Evolutionary conservation across 352 stramenopile genomes (phyloP).

Genomic region (Phytophthora nicotianae): DNA sequence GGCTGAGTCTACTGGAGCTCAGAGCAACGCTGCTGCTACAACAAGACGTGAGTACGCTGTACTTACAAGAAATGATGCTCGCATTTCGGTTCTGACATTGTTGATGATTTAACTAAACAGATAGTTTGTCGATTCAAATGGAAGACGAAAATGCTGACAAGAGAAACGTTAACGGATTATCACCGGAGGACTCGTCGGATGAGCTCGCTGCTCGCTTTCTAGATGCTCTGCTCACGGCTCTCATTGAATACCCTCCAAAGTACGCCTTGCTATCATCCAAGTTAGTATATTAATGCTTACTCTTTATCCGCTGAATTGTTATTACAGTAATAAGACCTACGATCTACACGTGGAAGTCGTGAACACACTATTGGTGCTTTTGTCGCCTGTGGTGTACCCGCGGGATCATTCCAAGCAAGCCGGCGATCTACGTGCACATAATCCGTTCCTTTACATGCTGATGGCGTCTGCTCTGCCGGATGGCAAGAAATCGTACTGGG

Average conservation of each 20-base stretch:
- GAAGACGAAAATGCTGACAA: conserved; percentile 15
- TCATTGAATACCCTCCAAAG: conserved; percentile 70
- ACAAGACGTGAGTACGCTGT: conserved; percentile 22
- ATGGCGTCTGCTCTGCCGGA: conserved; percentile 43
- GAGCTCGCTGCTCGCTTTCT: conserved; percentile 73
- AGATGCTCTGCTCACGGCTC: conserved; percentile 56
- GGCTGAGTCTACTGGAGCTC: conserved; percentile 6
- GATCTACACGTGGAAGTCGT: conserved; percentile 81
- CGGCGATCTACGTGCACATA: conserved; percentile 49
- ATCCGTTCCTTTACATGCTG: conserved; percentile 74
- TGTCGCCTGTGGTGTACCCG: conserved; percentile 68
- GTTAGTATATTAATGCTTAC: conserved; percentile 1
- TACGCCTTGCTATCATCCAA: conserved; percentile 31
- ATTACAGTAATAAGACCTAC: conserved; percentile 47
- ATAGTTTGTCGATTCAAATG: conserved; percentile 42
- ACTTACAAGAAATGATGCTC: background rate
- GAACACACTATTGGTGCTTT: conserved; percentile 72
- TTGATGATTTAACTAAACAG: conserved; percentile 1
- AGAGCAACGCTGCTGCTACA: conserved; percentile 1
- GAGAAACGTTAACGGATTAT: conserved; percentile 8
- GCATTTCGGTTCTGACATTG: background rate
- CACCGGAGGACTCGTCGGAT: conserved; percentile 38
- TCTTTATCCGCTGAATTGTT: background rate
- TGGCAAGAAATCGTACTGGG: conserved; percentile 56
- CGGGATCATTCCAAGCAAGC: conserved; percentile 55